Evolutionary conservation across 208 protist genomes (phyloP), one percentile per base, ranked within the genome.

Genomic region (Acanthamoeba castellanii): DNA sequence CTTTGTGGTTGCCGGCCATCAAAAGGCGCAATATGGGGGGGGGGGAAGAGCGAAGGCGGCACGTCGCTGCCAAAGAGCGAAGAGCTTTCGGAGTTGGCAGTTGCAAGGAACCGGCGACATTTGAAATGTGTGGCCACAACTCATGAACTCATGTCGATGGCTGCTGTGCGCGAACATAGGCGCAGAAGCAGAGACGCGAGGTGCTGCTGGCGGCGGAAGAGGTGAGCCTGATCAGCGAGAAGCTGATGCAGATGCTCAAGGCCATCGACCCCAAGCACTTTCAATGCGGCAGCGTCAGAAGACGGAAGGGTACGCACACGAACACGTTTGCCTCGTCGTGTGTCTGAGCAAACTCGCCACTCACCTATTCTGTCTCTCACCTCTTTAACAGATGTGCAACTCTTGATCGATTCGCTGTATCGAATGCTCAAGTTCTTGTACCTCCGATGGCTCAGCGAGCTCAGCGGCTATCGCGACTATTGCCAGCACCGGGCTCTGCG

Each of bases 361-460:
- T 37, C 37, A 37, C 37, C 37, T 37, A 55, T 55, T 55, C 50
- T 8, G 50, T n/a, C 18, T 87, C 16, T 57, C 52, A 57, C 32
- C 7, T 66, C 8, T n/a, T 50, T 37, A 37, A 47, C 88, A 93
- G 88, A 93, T 34, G 47, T 93, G 30, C 88, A 93, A 34, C 88
- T 93, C 6, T 57, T 93, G 61, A 61, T 93, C 27, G 64, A 70
- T n/a, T 78, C 88, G 2, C n/a, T 93, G 16, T 93, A 93, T 59
- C 37, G 68, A 6, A 81, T 57, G 64, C 45, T 78, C 37, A 93
- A 93, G 64, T 93, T 93, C 50, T 1, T 93, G 16, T 93, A 93
- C 64, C 45, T 93, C 16, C 32, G 68, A 70, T 93, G 88, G 88
- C 64, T 93, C 13, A 93, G 88, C 61, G 68, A 93, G n/a, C 61